phyloP scores from a whole-genome alignment of 805 yeast genomes.

The Millerozyma miso region DNA sequence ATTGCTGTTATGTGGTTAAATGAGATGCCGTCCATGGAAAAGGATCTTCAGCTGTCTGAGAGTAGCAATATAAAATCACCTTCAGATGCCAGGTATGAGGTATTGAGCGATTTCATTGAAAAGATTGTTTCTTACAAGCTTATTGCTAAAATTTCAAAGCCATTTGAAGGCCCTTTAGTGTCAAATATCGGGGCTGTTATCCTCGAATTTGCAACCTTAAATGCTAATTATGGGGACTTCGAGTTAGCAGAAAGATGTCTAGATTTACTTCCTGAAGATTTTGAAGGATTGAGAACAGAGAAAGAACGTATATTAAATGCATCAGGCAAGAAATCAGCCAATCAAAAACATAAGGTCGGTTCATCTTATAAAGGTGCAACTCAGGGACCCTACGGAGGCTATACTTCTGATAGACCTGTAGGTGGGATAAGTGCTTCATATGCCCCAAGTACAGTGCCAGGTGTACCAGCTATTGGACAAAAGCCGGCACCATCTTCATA shows the following conservation, averaged over 20 bases:
- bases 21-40: constrained; percentile 51
- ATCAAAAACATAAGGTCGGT: constrained; percentile 3
- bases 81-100: constrained; percentile 78
- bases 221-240: constrained; percentile 79
- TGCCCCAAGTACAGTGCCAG: constrained; percentile 8
- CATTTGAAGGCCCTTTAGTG: constrained; percentile 39
- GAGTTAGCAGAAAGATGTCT: constrained; percentile 74
- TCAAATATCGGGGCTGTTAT: constrained; percentile 55
- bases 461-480: constrained; percentile 15
- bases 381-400: constrained; percentile 11
- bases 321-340: constrained; percentile 26
- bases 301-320: constrained; percentile 78
- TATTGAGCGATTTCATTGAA: constrained; percentile 77
- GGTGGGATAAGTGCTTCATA: constrained; percentile 11
- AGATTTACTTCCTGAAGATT: constrained; percentile 65
- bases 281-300: constrained; percentile 66
- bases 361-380: constrained; percentile 6
- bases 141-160: constrained; percentile 33
- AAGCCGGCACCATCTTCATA: constrained; percentile 13
- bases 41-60: constrained; percentile 37
- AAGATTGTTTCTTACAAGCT: constrained; percentile 75
- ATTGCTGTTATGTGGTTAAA: constrained; percentile 79
- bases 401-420: constrained; percentile 14
- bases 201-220: constrained; percentile 75
- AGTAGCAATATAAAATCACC: constrained; percentile 51